These are phyloP conservation scores for Gynandropsis gynandra DNA, from an alignment of 345 rosid genomes.

Conservation along the genomic window DNA sequence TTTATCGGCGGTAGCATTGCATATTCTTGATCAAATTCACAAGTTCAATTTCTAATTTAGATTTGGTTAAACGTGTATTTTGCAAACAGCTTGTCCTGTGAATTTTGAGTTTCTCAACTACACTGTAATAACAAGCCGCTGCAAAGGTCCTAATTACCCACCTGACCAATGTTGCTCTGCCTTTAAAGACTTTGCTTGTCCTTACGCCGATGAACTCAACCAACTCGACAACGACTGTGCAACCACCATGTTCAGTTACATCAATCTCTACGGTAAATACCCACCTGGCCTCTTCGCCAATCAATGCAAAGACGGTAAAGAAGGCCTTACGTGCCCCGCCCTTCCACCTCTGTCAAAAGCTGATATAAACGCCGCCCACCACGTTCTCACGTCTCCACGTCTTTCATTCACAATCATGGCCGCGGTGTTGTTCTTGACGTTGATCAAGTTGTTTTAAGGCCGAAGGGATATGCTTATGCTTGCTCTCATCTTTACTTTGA, in stretches of 20 bases:
- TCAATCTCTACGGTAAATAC: constrained; percentile 50
- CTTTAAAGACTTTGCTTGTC: constrained; percentile 62
- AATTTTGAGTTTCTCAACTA: constrained; percentile 56
- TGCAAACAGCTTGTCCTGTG: constrained; percentile 46
- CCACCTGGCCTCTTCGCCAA: constrained; percentile 62
- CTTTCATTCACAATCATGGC: no score
- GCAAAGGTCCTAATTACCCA: constrained; percentile 54
- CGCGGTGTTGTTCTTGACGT: no score
- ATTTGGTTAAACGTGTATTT: background rate
- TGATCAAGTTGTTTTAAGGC: no score
- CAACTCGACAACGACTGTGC: constrained; percentile 51
- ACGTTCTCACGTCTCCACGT: background rate
- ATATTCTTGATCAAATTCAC: no score
- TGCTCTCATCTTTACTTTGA: no score
- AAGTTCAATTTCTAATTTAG: no score
- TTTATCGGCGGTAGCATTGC: no score
- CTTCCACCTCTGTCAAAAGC: constrained; percentile 22
- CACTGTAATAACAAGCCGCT: constrained; percentile 42
- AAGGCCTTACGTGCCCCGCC: constrained; percentile 47
- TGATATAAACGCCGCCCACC: background rate
- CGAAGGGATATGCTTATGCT: no score
- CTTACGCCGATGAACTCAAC: constrained; percentile 38
- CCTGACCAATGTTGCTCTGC: constrained; percentile 43
- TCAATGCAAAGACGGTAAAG: constrained; percentile 45
- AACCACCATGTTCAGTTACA: constrained; percentile 57